These are phyloP conservation scores for Penstemon davidsonii DNA, from an alignment of 257 asterid genomes.

Conservation along the genomic window DNA sequence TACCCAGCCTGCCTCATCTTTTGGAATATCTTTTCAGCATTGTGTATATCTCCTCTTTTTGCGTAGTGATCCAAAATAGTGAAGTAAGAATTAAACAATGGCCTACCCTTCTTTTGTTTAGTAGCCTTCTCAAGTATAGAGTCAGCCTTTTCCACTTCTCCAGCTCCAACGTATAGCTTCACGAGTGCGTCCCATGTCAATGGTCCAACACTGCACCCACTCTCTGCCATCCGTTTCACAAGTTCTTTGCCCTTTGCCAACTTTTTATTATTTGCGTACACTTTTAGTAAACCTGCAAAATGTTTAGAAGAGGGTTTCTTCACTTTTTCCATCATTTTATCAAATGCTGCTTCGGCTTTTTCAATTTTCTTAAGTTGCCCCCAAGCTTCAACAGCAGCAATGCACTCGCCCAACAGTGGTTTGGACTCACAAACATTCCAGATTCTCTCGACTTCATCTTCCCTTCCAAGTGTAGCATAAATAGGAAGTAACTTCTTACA, in stretches of 20 bases:
- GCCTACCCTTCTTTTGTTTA: constrained; percentile 41
- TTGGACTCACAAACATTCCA: constrained; percentile 64
- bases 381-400: constrained; percentile 70
- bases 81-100: constrained; percentile 43
- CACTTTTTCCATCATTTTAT: constrained; percentile 36
- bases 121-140: constrained; percentile 51
- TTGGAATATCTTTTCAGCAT: constrained; percentile 58
- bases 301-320: constrained; percentile 42
- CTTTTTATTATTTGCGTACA: constrained; percentile 60
- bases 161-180: constrained; percentile 61
- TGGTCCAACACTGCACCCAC: constrained; percentile 54
- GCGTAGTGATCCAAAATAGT: constrained; percentile 59
- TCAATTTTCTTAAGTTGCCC: constrained; percentile 58
- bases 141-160: constrained; percentile 72
- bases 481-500: constrained; percentile 50
- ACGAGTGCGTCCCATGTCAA: constrained; percentile 70
- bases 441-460: constrained; percentile 60
- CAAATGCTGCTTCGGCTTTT: constrained; percentile 69
- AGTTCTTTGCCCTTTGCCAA: constrained; percentile 69
- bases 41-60: constrained; percentile 63
- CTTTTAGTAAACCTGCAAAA: constrained; percentile 45
- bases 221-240: constrained; percentile 63
- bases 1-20: constrained; percentile 62
- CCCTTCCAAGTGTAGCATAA: constrained; percentile 69
- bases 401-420: constrained; percentile 43